A percentile compares a stretch with the other conserved stretches of the same genome.
Conservation (phyloP, 306 rosid genomes). For the Dryas drummondii region DNA sequence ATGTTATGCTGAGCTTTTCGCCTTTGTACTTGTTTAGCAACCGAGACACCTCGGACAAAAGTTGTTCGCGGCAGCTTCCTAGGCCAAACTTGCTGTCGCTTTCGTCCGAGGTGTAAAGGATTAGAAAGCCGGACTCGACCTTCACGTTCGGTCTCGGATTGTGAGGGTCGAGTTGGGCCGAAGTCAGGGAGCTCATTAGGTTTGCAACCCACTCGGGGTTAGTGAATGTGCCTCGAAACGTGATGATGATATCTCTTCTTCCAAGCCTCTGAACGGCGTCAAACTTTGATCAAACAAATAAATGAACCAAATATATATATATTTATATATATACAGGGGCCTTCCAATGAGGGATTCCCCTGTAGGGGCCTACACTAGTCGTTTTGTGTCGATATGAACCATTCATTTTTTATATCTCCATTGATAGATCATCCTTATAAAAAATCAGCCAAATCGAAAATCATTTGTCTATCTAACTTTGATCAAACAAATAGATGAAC, state of each 20-base stretch:
- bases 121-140: slow-evolving; percentile 77
- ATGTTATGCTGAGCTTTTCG: slow-evolving; percentile 61
- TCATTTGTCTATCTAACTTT: too few species aligned
- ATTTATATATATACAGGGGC: too few species aligned
- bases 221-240: slow-evolving; percentile 82
- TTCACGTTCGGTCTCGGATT: slow-evolving; percentile 56
- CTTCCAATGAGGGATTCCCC: too few species aligned
- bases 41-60: slow-evolving; percentile 69
- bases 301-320: too few species aligned
- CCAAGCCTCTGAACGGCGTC: slow-evolving; percentile 51
- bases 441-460: too few species aligned
- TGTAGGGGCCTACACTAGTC: too few species aligned
- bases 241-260: slow-evolving; percentile 60
- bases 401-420: too few species aligned
- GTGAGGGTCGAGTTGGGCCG: slow-evolving; percentile 70
- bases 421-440: too few species aligned
- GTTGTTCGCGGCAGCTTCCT: slow-evolving; percentile 81
- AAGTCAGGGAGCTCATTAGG: slow-evolving; percentile 73
- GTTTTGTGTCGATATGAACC: too few species aligned
- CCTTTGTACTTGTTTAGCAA: slow-evolving; percentile 53
- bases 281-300: too few species aligned
- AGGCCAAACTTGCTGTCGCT: slow-evolving; percentile 54
- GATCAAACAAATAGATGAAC: too few species aligned
- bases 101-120: slow-evolving; percentile 75
- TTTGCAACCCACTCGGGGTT: slow-evolving; percentile 77